Conservation (phyloP, 148 eudicot genomes). For the Rheum nobile region DNA sequence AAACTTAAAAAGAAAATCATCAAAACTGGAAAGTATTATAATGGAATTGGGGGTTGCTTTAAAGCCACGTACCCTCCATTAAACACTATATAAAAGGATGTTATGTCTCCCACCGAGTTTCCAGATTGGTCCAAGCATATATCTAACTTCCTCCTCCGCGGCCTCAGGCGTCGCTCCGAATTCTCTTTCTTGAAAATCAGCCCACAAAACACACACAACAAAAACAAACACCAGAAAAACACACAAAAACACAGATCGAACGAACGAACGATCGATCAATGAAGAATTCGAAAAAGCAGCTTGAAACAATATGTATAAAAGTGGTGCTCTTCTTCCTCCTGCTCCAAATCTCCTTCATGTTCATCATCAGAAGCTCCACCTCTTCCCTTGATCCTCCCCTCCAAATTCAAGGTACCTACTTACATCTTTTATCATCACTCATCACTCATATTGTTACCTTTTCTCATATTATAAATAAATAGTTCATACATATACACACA, state of each 20-base stretch:
- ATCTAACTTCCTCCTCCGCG: not conserved
- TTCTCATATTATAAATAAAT: too few relatives aligned
- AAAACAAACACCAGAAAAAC: not conserved
- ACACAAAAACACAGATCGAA: not conserved
- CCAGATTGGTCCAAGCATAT: not conserved
- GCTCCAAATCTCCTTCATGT: slow-evolving; percentile 16
- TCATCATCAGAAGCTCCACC: slow-evolving; percentile 13
- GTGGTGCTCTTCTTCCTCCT: slow-evolving; percentile 8
- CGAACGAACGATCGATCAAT: not conserved
- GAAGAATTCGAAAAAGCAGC: slow-evolving; percentile 15
- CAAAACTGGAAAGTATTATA: too few relatives aligned
- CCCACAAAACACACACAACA: not conserved
- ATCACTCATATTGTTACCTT: not conserved
- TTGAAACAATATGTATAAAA: slow-evolving; percentile 11
- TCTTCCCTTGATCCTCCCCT: not conserved
- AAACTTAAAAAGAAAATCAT: too few relatives aligned
- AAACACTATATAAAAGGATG: not conserved
- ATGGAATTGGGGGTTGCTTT: not conserved
- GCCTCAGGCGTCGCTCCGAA: too few relatives aligned
- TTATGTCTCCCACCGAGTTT: not conserved
- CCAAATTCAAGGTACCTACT: slow-evolving; percentile 16
- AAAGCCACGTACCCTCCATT: not conserved
- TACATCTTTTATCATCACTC: not conserved
- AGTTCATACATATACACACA: too few relatives aligned
- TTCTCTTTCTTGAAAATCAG: not conserved